Evolutionary conservation across 768 basidiomycete genomes (phyloP).

Genomic region (Hypsizygus marmoreus): DNA sequence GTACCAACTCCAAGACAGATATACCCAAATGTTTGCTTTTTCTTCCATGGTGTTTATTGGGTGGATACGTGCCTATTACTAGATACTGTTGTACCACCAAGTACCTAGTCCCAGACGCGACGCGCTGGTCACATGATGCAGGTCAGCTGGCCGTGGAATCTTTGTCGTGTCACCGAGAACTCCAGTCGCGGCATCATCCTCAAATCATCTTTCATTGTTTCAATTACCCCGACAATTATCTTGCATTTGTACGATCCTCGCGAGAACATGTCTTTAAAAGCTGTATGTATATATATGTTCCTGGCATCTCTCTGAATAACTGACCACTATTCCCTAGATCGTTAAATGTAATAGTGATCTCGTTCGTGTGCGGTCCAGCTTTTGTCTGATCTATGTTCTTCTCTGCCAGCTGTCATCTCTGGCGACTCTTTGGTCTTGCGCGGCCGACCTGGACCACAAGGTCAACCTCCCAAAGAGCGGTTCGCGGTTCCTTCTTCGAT

Average conservation of each 20-base stretch:
- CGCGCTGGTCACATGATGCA: conserved; percentile 1
- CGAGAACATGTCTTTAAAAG: conserved; percentile 71
- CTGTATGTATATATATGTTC: conserved; percentile 49
- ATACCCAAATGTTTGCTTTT: no score
- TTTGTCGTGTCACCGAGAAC: conserved; percentile 10
- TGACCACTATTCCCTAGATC: conserved; percentile 37
- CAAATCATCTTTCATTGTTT: neutral
- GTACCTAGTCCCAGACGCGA: no score
- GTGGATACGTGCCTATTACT: no score
- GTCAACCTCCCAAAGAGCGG: conserved; percentile 91
- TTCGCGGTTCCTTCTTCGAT: conserved; percentile 29
- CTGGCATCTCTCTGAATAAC: neutral
- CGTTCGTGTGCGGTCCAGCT: conserved; percentile 23
- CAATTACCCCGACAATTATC: neutral
- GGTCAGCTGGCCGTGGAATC: neutral
- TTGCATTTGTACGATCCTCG: neutral
- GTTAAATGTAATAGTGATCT: conserved; percentile 52
- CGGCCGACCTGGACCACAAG: conserved; percentile 73
- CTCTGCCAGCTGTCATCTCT: conserved; percentile 74
- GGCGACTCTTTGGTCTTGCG: conserved; percentile 89
- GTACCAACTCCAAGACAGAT: no score
- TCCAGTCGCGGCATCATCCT: neutral
- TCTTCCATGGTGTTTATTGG: no score
- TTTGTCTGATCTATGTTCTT: conserved; percentile 19
- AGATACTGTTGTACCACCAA: no score